Evolutionary conservation across 2,329 filamentous ascomycete species (phyloP).

Genomic region (Ophiostoma angusticollis): DNA sequence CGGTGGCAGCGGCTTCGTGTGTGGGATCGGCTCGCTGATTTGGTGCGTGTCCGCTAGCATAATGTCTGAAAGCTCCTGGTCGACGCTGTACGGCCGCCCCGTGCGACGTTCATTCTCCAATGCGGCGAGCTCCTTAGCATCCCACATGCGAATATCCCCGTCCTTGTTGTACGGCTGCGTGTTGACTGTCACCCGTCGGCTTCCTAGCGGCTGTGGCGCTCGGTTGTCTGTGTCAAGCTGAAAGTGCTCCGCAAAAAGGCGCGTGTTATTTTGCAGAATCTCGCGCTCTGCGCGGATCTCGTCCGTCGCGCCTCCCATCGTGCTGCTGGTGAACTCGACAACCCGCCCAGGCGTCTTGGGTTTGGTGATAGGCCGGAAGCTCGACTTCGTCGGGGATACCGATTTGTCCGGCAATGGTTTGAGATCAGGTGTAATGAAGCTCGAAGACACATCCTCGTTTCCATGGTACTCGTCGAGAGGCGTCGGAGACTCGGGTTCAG

Average conservation of each 20-base stretch:
- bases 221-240: constrained; percentile 9
- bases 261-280: not conserved
- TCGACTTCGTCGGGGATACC: constrained; percentile 45
- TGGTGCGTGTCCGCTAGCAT: constrained; percentile 12
- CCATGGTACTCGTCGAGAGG: constrained; percentile 1
- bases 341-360: constrained; percentile 44
- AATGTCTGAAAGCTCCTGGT: constrained; percentile 10
- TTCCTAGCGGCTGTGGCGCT: not conserved
- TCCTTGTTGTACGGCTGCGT: not conserved
- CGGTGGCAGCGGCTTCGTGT: not conserved
- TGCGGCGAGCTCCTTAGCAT: not conserved
- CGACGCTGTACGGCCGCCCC: constrained; percentile 4
- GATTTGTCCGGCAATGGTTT: constrained; percentile 36
- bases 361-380: constrained; percentile 43
- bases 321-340: constrained; percentile 43
- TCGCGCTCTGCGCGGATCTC: constrained; percentile 13
- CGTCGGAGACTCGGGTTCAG: not conserved
- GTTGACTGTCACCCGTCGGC: not conserved
- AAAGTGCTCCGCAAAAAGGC: constrained; percentile 12
- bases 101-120: not conserved
- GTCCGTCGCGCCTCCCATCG: constrained; percentile 29
- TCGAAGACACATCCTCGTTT: constrained; percentile 24
- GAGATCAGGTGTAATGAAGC: constrained; percentile 27
- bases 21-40: constrained; percentile 4
- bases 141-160: constrained; percentile 6